Base-by-base conservation (phyloP, 2,329 filamentous ascomycete genomes). In the Sclerotinia minor region DNA sequence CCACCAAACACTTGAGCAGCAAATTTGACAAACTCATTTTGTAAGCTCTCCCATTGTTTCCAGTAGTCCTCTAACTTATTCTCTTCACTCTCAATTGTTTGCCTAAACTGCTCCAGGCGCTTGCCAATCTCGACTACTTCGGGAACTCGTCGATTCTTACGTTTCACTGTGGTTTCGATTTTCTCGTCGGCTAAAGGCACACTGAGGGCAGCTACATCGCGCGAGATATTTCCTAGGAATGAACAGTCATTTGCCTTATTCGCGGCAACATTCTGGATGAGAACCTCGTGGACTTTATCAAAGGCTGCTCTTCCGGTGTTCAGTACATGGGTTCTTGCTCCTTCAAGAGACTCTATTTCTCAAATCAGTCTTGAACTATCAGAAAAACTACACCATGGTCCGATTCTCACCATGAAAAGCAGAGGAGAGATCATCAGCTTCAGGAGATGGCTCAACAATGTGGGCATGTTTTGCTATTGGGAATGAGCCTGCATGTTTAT, bases 1-100 rank as follows among this genome's bases (percentile, higher is more conserved):
- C 29, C 45, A 4, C 72, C 69, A 41, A 72, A 69, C 11, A 72
- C 59, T 29, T 70, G 66, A 3, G 69, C 53, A 26, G 67, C 73
- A 50, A 76, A 69, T 61, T 69, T 65, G 15, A 73, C 26, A 57
- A 74, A 75, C 47, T 77, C 75, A 11, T 61, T 45, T 64, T 76
- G 73, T 2, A 76, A 19, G 2, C 72, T 69, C 38, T 76, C 71
- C 73, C 73, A 77, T 35, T 73, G 54, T 45, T 69, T 72, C 75
- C 75, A 77, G n/a, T 69, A 71, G 1, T 70, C 69, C 19, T 68
- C 68, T 50, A 76, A 26, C 32, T 72, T 73, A 1, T 45, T 61
- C 53, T 72, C 68, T 38, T 75, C 72, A 13, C 66, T 70, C 55
- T 72, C 68, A 19, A 76, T 35, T 5, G 70, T 26, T 17, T 50